Evolutionary conservation across 1,139 yeast genomes (phyloP).

Genomic region (Nakaseomyces nivariensis): DNA sequence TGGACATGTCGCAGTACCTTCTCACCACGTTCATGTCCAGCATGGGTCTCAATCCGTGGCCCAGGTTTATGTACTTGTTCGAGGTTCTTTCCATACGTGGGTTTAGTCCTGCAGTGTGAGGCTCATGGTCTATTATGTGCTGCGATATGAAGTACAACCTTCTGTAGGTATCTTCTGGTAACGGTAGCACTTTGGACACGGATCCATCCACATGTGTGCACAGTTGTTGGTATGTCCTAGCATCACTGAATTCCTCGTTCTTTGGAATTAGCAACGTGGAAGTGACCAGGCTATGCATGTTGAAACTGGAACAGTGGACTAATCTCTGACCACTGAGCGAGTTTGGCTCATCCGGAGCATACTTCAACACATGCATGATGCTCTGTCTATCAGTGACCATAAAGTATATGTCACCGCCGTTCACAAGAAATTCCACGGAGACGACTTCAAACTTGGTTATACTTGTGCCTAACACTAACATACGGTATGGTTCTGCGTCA

Average conservation of each 20-base stretch:
- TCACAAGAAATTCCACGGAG: conserved; percentile 59
- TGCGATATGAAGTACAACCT: conserved; percentile 80
- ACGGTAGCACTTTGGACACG: conserved; percentile 62
- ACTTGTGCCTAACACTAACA: conserved; percentile 73
- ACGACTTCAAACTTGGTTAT: conserved; percentile 49
- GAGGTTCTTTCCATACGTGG: conserved; percentile 62
- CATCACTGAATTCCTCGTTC: conserved; percentile 24
- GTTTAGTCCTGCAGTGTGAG: conserved; percentile 69
- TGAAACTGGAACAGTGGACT: conserved; percentile 61
- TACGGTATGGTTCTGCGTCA: conserved; percentile 89
- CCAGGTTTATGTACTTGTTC: conserved; percentile 28
- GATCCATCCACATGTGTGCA: conserved; percentile 79
- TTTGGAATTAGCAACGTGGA: conserved; percentile 48
- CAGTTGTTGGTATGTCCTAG: conserved; percentile 39
- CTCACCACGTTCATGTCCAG: conserved; percentile 51
- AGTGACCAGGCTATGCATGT: conserved; percentile 52
- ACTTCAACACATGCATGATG: conserved; percentile 66
- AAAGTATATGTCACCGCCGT: conserved; percentile 58
- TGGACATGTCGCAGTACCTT: conserved; percentile 44
- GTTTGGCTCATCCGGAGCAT: conserved; percentile 85
- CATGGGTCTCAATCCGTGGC: conserved; percentile 39
- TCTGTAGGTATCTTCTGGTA: conserved; percentile 66
- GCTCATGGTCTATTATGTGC: conserved; percentile 57
- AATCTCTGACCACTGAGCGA: conserved; percentile 75
- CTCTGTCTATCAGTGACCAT: conserved; percentile 63